Evolutionary conservation across 2,329 filamentous ascomycete species (phyloP), one percentile per base, ranked within the genome.

Genomic region (Periconia sp.): DNA sequence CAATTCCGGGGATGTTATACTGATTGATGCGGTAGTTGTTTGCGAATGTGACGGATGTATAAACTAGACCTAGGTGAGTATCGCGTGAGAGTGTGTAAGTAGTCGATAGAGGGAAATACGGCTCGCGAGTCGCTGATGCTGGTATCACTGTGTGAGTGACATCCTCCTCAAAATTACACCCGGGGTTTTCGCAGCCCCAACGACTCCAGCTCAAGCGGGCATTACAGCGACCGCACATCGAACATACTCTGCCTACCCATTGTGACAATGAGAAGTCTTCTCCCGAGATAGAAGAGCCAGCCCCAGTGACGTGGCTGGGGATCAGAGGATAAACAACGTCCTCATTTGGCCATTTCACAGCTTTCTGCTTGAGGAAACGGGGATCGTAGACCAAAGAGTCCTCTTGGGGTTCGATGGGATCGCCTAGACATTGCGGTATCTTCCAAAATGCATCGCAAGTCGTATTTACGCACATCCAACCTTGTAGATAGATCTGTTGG

Each of bases 181-280:
- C 54, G 0, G 52, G 49, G 11, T 75, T 80, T 30, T 77, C 72
- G 46, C 86, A 91, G 18, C 71, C 65, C 85, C 85, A 89, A 1
- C 77, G 75, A 4, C 67, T 69, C 84, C 86, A 91, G 17, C 75
- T 66, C 11, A 78, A 72, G 1, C 87, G 77, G 2, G 82, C 76
- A 29, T 77, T 83, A 54, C 86, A 88, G 28, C 81, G 77, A 0
- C 74, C 70, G 50, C 88, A 91, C 1, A 69, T 46, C 0, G 82
- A 83, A 53, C 88, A 92, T 2, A 87, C 80, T 33, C 89, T 80
- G 0, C 87, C 87, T 36, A 74, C 73, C 57, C 82, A 85, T 42
- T 79, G 82, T 7, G 73, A 64, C 3, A 72, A 68, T 9, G 80
- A 76, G 0, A 79, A 77, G 3, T 80, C 77, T 40, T 76, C 70